Conservation (phyloP, 495 filamentous ascomycete genomes). For the Penicillium parvum region DNA sequence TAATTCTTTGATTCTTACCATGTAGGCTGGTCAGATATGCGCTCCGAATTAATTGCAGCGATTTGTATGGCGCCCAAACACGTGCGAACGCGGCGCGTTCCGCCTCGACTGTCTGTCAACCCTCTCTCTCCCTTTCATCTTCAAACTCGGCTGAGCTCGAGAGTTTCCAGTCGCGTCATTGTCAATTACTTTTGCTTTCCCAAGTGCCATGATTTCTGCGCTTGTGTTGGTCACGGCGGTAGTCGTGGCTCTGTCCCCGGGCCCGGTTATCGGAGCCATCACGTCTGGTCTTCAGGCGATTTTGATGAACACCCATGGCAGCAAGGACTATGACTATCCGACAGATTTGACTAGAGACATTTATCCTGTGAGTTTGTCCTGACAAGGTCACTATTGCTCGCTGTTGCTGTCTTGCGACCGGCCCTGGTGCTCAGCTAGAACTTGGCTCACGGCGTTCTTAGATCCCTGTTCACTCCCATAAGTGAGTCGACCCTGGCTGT, state of each 20-base stretch:
- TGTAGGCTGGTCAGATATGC: no score
- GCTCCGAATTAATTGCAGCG: neutral
- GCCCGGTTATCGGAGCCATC: conserved; percentile 20
- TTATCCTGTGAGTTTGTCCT: conserved; percentile 40
- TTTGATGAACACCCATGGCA: conserved; percentile 40
- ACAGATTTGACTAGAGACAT: conserved; percentile 45
- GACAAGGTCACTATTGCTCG: neutral
- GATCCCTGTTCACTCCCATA: conserved; percentile 45
- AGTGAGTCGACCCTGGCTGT: conserved; percentile 21
- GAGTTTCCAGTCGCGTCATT: neutral
- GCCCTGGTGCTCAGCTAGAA: neutral
- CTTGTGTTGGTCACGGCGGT: conserved; percentile 18
- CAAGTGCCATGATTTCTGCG: conserved; percentile 6
- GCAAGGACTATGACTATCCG: conserved; percentile 41
- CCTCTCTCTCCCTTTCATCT: neutral
- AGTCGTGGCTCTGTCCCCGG: conserved; percentile 24
- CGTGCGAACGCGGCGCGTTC: conserved; percentile 6
- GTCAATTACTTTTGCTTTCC: neutral
- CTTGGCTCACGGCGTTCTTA: conserved; percentile 20
- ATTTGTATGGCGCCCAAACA: neutral
- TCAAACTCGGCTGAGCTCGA: neutral
- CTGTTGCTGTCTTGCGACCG: neutral
- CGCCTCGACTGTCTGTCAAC: neutral
- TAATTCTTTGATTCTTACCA: no score
- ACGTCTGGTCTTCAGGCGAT: conserved; percentile 38